Base-by-base conservation (phyloP, 1,284 basidiomycete species). In the Clitocybe nebularis region DNA sequence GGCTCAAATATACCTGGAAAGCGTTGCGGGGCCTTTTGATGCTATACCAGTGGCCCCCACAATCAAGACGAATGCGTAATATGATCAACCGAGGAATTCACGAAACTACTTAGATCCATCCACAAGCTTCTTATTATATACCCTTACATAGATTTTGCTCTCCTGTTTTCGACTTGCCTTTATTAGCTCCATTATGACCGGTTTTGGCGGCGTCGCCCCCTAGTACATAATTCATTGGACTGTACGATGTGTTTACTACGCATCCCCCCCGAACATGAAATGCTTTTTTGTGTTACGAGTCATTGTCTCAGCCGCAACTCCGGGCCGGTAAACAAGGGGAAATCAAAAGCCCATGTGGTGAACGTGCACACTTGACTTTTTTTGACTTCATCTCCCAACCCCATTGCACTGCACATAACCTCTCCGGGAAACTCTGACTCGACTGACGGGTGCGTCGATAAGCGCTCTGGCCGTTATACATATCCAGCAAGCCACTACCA, bases 1-100 rank as follows among this genome's bases (percentile, higher is more conserved):
- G 22, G 57, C 46, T 9, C 62, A 66, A 46, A 45, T 46, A 21
- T 48, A 63, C 28, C 57, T 84, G 13, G 77, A 82, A 58, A 67
- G 62, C 42, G 55, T 68, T 14, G 79, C 72, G 26, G 81, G 81
- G 2, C 75, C 81, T 0, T 79, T 83, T 45, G 74, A 77, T 43
- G 51, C 47, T 7, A 40, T 45, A 24, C 4, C 24, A 10, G 33
- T 32, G 13, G 14, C 44, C 35, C 26, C 46, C 13, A 34, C 43
- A 3, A 34, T 49, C 32, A 40, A 48, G 43, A 46, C 29, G 8
- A 26, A 48, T 19, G 44, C 44, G n/a, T 51, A 32, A 29, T 29
- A 28, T 19, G 24, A 30, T n/a, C n/a, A n/a, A n/a, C 28, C 4
- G 13, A 17, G 17, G 25, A 42, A 33, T 24, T 25, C n/a, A 32